Conservation (phyloP, 495 filamentous ascomycete species). For the Friedmanniomyces endolithicus region DNA sequence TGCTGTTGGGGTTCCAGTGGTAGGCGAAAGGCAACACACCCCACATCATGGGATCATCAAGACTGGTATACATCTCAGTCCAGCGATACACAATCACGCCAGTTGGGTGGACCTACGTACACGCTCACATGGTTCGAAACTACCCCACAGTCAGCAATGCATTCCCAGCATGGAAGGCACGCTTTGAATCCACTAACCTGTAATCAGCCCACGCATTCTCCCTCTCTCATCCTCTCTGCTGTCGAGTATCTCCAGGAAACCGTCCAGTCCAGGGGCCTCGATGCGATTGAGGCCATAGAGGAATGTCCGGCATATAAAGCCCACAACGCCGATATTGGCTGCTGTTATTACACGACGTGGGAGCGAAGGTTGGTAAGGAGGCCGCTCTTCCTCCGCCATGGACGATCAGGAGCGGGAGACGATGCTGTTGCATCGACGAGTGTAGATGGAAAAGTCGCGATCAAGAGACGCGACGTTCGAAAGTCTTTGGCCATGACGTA, state of each 20-base stretch:
- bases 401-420: slow-evolving; percentile 3
- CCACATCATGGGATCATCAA: slow-evolving; percentile 93
- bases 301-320: slow-evolving; percentile 27
- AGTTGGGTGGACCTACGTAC: slow-evolving; percentile 47
- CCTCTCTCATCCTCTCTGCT: slow-evolving; percentile 52
- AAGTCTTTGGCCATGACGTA: not conserved
- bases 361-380: slow-evolving; percentile 13
- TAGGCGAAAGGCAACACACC: slow-evolving; percentile 66
- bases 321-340: slow-evolving; percentile 26
- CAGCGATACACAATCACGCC: slow-evolving; percentile 1
- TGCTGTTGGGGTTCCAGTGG: slow-evolving; percentile 54
- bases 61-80: slow-evolving; percentile 28
- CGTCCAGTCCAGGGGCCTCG: slow-evolving; percentile 57
- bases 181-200: slow-evolving; percentile 43
- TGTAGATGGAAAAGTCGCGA: not conserved
- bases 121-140: slow-evolving; percentile 93
- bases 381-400: slow-evolving; percentile 17
- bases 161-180: not conserved
- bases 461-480: not conserved
- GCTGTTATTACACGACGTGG: slow-evolving; percentile 22
- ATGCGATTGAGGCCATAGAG: slow-evolving; percentile 27
- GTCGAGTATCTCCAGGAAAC: slow-evolving; percentile 67
- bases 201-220: slow-evolving; percentile 68
- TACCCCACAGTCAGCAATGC: slow-evolving; percentile 26
- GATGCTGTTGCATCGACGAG: not conserved